Conservation (phyloP, 192 early-diverging fungal species). For the Coemansia sp. region DNA sequence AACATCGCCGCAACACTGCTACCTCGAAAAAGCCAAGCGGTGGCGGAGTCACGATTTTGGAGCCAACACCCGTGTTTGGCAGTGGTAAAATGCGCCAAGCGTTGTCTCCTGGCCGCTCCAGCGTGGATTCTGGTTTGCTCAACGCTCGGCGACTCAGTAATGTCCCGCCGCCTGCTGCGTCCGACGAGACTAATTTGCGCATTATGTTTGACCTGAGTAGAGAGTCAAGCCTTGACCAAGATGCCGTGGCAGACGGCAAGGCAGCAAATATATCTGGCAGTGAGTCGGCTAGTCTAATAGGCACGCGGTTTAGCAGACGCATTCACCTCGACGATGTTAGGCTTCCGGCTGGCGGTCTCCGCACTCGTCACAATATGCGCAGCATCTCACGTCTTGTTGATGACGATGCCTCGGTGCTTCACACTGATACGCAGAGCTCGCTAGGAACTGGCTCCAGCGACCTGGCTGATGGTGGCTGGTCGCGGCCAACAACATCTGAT, state of each 20-base stretch:
- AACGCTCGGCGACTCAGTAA: conserved; percentile 17
- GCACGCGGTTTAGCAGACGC: conserved; percentile 26
- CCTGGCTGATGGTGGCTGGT: conserved; percentile 25
- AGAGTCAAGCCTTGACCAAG: conserved; percentile 36
- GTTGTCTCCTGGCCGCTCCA: neutral
- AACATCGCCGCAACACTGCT: neutral
- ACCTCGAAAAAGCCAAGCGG: neutral
- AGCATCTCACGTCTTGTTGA: neutral
- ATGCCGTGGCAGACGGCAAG: conserved; percentile 3
- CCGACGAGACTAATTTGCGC: conserved; percentile 25
- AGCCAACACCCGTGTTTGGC: conserved; percentile 4
- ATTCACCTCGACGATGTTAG: conserved; percentile 47
- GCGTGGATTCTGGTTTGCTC: conserved; percentile 12
- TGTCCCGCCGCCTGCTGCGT: neutral
- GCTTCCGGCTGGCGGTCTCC: conserved; percentile 38
- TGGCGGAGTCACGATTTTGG: neutral
- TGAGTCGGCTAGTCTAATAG: neutral
- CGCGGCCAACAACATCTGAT: conserved; percentile 38
- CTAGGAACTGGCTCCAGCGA: neutral
- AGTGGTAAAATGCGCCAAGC: conserved; percentile 12
- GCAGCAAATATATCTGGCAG: conserved; percentile 1
- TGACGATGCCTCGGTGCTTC: neutral
- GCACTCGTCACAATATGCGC: conserved; percentile 34
- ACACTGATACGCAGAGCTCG: neutral
- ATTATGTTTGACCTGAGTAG: conserved; percentile 44